phyloP scores from a whole-genome alignment of 106 monocot genomes.

The Dioscorea zingiberensis region DNA sequence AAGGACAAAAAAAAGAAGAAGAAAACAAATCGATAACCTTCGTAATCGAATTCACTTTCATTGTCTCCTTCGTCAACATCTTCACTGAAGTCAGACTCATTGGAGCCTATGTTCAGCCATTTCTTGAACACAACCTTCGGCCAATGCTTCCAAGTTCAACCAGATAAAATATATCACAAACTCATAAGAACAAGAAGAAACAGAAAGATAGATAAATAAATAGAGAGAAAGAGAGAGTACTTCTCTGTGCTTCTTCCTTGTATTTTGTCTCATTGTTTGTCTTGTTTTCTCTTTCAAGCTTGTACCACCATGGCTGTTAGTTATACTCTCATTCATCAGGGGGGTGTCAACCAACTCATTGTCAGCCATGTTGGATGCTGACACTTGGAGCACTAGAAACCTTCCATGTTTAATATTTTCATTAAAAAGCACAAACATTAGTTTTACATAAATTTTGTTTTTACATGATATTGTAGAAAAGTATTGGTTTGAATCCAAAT shows the following conservation, averaged over 20 bases:
- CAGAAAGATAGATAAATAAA: not conserved
- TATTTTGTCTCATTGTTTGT: not conserved
- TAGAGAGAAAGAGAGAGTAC: not conserved
- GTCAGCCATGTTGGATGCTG: not conserved
- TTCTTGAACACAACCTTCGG: conserved; percentile 66
- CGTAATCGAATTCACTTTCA: conserved; percentile 28
- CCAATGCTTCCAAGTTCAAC: conserved; percentile 37
- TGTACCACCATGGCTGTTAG: no score
- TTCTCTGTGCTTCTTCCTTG: not conserved
- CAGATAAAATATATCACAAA: not conserved
- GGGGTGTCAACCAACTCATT: not conserved
- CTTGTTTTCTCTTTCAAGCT: not conserved
- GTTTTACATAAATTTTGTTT: no score
- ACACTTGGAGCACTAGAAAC: not conserved
- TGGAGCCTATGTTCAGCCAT: conserved; percentile 64
- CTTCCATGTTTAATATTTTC: no score
- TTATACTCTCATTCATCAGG: not conserved
- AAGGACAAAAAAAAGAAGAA: not conserved
- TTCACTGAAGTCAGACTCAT: conserved; percentile 65
- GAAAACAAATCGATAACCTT: conserved; percentile 8
- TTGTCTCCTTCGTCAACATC: conserved; percentile 34
- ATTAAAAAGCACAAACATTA: no score
- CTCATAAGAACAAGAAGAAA: not conserved
- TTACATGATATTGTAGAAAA: no score
- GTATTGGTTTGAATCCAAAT: no score